Percentiles rank a stretch among this genome's conserved stretches.
Conservation (phyloP, 2,329 filamentous ascomycete species). For the Claviceps pusilla region DNA sequence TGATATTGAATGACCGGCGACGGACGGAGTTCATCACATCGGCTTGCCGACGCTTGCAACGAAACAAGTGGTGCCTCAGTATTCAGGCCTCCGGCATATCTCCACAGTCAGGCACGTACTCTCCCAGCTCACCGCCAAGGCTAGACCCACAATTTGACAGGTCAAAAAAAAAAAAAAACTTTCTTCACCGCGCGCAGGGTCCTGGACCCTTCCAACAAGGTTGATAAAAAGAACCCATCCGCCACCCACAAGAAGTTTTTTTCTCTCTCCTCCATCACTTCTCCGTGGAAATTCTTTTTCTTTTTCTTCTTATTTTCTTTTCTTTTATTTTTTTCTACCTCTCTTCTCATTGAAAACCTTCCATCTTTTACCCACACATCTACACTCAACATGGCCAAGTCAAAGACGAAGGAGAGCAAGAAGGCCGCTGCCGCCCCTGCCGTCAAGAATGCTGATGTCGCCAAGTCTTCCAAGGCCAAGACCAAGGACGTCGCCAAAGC, state of each 20-base stretch:
- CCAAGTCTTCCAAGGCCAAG: slow-evolving; percentile 54
- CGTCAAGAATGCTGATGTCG: slow-evolving; percentile 52
- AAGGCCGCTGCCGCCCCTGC: slow-evolving; percentile 36
- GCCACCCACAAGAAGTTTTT: slow-evolving; percentile 4
- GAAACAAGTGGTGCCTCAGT: slow-evolving; percentile 6
- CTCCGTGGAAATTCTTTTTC: not conserved
- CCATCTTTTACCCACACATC: not conserved
- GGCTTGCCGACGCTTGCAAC: not conserved
- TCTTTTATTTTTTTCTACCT: not conserved
- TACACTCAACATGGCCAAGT: slow-evolving; percentile 42
- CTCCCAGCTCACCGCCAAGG: slow-evolving; percentile 19
- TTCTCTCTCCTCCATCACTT: not conserved
- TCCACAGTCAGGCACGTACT: not conserved
- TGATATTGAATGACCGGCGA: not conserved
- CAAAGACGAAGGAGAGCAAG: slow-evolving; percentile 42
- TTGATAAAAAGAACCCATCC: slow-evolving; percentile 11
- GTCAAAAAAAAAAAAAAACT: slow-evolving; percentile 19
- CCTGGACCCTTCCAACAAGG: slow-evolving; percentile 1
- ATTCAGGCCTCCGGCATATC: slow-evolving; percentile 14
- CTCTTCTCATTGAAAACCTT: not conserved
- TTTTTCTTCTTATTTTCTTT: not conserved
- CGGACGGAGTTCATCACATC: not conserved
- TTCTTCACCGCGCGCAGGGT: slow-evolving; percentile 2
- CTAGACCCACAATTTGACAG: slow-evolving; percentile 19
- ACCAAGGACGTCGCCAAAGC: slow-evolving; percentile 53